phyloP scores from a whole-genome alignment of 371 early-diverging fungal genomes.

The Amoeboradix gromovi region DNA sequence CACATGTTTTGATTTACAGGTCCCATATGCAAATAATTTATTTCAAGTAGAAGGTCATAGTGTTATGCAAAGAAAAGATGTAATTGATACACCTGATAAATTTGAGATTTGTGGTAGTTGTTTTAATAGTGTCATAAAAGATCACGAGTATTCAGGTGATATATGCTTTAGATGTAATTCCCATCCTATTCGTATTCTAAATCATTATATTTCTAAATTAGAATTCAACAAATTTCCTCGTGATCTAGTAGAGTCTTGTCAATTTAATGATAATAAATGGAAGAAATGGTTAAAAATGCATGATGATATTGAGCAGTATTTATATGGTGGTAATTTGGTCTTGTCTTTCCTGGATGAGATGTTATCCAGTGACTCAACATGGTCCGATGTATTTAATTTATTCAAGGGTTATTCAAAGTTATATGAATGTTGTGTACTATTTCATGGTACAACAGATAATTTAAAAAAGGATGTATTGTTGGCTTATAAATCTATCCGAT shows the following conservation, averaged over 20 bases:
- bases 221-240: not conserved
- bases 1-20: not conserved
- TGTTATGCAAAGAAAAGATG: not conserved
- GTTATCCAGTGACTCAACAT: not conserved
- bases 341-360: not conserved
- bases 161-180: not conserved
- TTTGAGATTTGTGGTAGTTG: not conserved
- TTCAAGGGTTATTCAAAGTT: constrained; percentile 1
- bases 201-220: not conserved
- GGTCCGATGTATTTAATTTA: not conserved
- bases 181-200: not conserved
- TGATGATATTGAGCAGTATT: not conserved
- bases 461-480: not conserved
- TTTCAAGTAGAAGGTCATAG: not conserved
- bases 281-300: not conserved
- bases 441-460: not conserved
- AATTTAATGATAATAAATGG: not conserved
- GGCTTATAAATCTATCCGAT: not conserved
- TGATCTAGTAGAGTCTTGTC: not conserved
- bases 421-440: not conserved
- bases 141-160: not conserved
- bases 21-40: not conserved
- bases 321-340: not conserved
- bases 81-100: not conserved
- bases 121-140: not conserved